A percentile compares a stretch with the other conserved stretches of the same genome.
phyloP scores from a whole-genome alignment of 2,329 filamentous ascomycete genomes.

The Anisogramma anomala region DNA sequence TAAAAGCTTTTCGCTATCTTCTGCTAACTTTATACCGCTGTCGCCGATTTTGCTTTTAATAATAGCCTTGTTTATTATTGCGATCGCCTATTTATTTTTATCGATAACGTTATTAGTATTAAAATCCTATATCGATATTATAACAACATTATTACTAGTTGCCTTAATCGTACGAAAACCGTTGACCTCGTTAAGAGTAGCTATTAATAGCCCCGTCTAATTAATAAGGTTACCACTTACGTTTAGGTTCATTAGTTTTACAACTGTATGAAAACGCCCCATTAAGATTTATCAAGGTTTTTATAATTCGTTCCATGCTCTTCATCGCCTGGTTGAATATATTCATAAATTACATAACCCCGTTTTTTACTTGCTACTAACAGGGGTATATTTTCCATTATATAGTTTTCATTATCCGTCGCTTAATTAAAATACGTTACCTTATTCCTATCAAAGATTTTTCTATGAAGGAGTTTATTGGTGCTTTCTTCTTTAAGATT shows the following conservation, averaged over 20 bases:
- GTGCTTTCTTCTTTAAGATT: neutral
- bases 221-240: neutral
- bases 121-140: neutral
- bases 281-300: neutral
- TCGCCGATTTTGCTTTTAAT: neutral
- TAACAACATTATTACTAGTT: neutral
- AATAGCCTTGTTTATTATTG: neutral
- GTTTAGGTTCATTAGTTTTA: neutral
- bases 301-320: neutral
- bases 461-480: neutral
- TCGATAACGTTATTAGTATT: neutral
- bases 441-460: neutral
- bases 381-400: neutral
- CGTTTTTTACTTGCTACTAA: neutral
- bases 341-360: neutral
- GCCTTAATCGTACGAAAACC: neutral
- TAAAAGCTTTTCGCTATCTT: slow-evolving; percentile 17
- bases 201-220: neutral
- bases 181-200: neutral
- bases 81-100: neutral
- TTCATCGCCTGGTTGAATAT: neutral
- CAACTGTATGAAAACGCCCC: neutral
- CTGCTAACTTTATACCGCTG: neutral
- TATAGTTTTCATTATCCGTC: neutral
- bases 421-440: neutral